Percentiles rank a stretch among this genome's conserved stretches.
Conservation (phyloP, 768 basidiomycete species). For the Suillus subluteus region DNA sequence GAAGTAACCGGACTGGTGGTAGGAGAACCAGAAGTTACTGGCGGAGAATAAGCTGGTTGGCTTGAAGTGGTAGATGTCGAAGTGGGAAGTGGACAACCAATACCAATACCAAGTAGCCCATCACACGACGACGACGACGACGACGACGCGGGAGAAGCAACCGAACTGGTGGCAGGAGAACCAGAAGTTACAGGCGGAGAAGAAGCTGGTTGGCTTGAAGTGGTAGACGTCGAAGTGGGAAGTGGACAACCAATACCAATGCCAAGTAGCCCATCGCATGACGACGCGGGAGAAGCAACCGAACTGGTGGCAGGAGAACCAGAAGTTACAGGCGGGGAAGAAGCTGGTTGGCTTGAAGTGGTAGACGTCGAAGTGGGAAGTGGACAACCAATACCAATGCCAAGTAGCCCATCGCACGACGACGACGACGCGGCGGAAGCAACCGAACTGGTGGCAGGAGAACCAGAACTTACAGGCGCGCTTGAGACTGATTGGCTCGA, state of each 20-base stretch:
- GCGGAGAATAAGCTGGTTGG: slow-evolving; percentile 8
- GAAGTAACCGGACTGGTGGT: background rate
- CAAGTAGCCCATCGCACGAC: slow-evolving; percentile 20
- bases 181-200: background rate
- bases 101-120: slow-evolving; percentile 17
- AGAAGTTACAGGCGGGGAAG: background rate
- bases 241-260: slow-evolving; percentile 23
- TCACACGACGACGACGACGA: slow-evolving; percentile 7
- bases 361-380: slow-evolving; percentile 12
- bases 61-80: slow-evolving; percentile 11
- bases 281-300: background rate
- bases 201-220: slow-evolving; percentile 1
- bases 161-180: slow-evolving; percentile 7
- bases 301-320: slow-evolving; percentile 9
- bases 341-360: background rate
- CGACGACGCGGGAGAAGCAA: background rate
- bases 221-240: slow-evolving; percentile 10
- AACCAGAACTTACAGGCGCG: slow-evolving; percentile 1
- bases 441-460: slow-evolving; percentile 8
- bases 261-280: slow-evolving; percentile 20
- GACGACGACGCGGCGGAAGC: background rate
- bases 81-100: slow-evolving; percentile 15
- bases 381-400: slow-evolving; percentile 23
- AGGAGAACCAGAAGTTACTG: slow-evolving; percentile 4
- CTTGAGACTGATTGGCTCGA: background rate